These are phyloP conservation scores for Diplodia corticola DNA, from an alignment of 2,329 filamentous ascomycete species.

Conservation along the genomic window DNA sequence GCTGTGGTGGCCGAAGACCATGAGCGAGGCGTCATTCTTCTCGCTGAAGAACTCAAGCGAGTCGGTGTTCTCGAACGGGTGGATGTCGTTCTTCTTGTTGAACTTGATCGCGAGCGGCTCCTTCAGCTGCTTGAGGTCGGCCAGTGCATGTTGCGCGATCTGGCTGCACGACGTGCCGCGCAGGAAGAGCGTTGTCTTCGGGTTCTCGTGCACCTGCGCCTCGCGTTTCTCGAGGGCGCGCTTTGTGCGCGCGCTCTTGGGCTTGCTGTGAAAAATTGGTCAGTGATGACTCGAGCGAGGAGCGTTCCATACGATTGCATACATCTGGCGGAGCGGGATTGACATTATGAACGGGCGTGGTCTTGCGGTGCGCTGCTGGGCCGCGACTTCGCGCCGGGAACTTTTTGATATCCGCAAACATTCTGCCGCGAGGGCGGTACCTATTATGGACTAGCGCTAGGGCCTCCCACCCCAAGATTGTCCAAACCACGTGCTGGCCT, in stretches of 20 bases:
- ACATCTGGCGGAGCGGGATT: slow-evolving; percentile 21
- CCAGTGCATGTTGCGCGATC: slow-evolving; percentile 77
- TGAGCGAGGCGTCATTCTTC: slow-evolving; percentile 89
- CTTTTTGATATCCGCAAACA: slow-evolving; percentile 21
- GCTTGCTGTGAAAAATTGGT: slow-evolving; percentile 51
- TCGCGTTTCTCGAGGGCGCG: slow-evolving; percentile 91
- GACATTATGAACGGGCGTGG: slow-evolving; percentile 13
- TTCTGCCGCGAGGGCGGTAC: slow-evolving; percentile 15
- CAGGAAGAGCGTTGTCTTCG: slow-evolving; percentile 86
- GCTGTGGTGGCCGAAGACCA: slow-evolving; percentile 80
- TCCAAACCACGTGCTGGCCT: background rate
- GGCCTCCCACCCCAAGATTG: background rate
- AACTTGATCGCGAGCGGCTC: slow-evolving; percentile 85
- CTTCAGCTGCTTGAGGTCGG: slow-evolving; percentile 81
- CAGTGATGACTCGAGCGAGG: background rate
- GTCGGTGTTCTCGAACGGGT: slow-evolving; percentile 87
- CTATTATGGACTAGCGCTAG: background rate
- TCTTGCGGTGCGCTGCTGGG: slow-evolving; percentile 8
- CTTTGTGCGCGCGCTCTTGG: slow-evolving; percentile 86
- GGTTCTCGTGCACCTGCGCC: slow-evolving; percentile 84
- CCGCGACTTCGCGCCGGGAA: slow-evolving; percentile 9
- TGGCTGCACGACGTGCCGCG: slow-evolving; percentile 84
- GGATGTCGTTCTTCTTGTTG: slow-evolving; percentile 94
- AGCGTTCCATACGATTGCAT: background rate
- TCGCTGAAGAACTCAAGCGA: slow-evolving; percentile 93